Conservation (phyloP, 106 monocot species). For the Dendrobium huoshanense region DNA sequence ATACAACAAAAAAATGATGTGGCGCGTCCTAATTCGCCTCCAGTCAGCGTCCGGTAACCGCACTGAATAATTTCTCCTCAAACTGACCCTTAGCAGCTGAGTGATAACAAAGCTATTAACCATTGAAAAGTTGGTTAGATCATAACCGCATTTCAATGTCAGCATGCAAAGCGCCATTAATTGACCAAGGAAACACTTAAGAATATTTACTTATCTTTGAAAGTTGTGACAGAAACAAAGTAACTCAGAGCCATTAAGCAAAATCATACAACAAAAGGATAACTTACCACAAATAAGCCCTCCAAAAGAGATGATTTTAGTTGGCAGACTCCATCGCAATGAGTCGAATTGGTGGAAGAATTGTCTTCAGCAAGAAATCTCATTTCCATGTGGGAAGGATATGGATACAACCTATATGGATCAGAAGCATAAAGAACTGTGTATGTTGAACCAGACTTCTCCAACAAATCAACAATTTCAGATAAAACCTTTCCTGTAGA, state of each 20-base stretch:
- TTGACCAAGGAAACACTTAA: not conserved
- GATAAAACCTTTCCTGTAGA: constrained; percentile 55
- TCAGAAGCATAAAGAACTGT: constrained; percentile 57
- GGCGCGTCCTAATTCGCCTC: too few relatives aligned
- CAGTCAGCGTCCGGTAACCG: too few relatives aligned
- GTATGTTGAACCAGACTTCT: constrained; percentile 48
- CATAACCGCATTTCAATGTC: too few relatives aligned
- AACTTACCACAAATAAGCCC: constrained; percentile 63
- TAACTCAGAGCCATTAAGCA: not conserved
- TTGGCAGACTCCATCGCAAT: constrained; percentile 48
- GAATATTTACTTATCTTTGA: not conserved
- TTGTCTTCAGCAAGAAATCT: constrained; percentile 54
- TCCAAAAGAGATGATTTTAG: constrained; percentile 54
- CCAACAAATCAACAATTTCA: constrained; percentile 38
- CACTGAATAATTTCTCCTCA: too few relatives aligned
- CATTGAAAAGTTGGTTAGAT: too few relatives aligned
- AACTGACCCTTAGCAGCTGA: too few relatives aligned
- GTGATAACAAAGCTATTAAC: too few relatives aligned
- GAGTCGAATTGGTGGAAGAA: constrained; percentile 22
- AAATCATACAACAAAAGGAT: not conserved
- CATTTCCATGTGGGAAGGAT: constrained; percentile 7
- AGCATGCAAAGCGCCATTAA: too few relatives aligned
- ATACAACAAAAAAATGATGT: too few relatives aligned
- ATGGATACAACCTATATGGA: constrained; percentile 19
- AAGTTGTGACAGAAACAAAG: not conserved